Conservation (phyloP, 164 flowering plant genomes). For the Akebia trifoliata region DNA sequence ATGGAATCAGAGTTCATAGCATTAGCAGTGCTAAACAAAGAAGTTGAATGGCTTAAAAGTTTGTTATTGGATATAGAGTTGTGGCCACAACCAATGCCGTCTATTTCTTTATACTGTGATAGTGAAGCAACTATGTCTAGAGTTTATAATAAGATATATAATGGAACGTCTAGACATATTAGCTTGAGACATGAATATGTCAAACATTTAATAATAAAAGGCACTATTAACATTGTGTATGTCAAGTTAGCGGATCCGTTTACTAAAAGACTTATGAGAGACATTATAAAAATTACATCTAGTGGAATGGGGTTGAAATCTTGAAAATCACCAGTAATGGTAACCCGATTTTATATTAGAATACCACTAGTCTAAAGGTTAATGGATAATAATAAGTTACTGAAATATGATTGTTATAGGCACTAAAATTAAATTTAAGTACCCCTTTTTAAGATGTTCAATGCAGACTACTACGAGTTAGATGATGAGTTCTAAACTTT, state of each 20-base stretch:
- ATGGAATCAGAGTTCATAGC: slow-evolving; percentile 28
- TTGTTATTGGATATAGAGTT: slow-evolving; percentile 14
- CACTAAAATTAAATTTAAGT: no score
- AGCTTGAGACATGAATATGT: slow-evolving; percentile 17
- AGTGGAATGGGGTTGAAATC: no score
- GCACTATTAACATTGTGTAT: not conserved
- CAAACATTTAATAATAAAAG: slow-evolving; percentile 2
- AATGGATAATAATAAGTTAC: no score
- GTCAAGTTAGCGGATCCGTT: no score
- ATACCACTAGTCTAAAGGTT: not conserved
- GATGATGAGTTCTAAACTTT: not conserved
- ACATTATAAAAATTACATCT: no score
- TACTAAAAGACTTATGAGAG: no score
- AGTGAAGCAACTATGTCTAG: no score
- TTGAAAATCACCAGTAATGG: no score
- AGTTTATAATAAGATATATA: slow-evolving; percentile 18
- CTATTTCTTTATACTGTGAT: slow-evolving; percentile 18
- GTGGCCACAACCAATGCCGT: slow-evolving; percentile 21
- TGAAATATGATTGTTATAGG: no score
- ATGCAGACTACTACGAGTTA: no score
- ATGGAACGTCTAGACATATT: slow-evolving; percentile 23
- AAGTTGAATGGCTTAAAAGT: slow-evolving; percentile 20
- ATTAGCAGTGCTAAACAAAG: slow-evolving; percentile 11
- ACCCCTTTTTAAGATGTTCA: not conserved
- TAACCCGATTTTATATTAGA: not conserved